Conservation (phyloP, 1,284 basidiomycete genomes). For the Ustilago lituana region DNA sequence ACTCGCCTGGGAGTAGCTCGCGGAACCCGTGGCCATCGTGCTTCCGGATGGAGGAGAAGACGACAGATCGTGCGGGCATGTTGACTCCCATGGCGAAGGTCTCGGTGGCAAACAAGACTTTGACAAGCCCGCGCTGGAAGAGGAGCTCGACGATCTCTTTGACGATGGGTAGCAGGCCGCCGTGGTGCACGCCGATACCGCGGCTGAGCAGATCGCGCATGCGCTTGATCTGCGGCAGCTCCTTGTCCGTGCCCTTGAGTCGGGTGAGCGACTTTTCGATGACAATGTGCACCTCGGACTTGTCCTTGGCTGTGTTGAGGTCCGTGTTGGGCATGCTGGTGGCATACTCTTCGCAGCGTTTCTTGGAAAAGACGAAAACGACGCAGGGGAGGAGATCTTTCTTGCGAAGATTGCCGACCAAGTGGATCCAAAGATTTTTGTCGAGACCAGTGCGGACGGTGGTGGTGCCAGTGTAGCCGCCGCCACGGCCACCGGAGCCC, state of each 20-base stretch:
- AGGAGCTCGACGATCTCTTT: conserved; percentile 94
- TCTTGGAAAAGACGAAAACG: conserved; percentile 97
- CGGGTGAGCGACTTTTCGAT: conserved; percentile 91
- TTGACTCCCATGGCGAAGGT: conserved; percentile 99
- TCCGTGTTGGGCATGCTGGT: conserved; percentile 87
- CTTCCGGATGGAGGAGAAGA: conserved; percentile 93
- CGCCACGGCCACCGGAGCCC: conserved; percentile 71
- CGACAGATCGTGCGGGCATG: conserved; percentile 97
- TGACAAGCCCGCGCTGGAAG: conserved; percentile 94
- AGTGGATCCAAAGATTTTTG: conserved; percentile 92
- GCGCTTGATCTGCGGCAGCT: conserved; percentile 90
- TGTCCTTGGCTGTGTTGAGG: conserved; percentile 84
- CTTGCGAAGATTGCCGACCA: conserved; percentile 87
- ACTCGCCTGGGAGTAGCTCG: conserved; percentile 73
- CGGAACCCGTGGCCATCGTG: conserved; percentile 94
- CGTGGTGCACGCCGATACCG: conserved; percentile 97
- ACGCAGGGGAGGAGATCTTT: conserved; percentile 89
- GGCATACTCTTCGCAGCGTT: conserved; percentile 95
- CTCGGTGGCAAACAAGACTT: conserved; percentile 97
- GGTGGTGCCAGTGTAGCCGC: conserved; percentile 37
- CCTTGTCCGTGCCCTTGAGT: conserved; percentile 86
- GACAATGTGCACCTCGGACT: conserved; percentile 94
- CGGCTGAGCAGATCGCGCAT: conserved; percentile 91
- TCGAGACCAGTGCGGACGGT: conserved; percentile 72
- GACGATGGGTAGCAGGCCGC: conserved; percentile 93